Evolutionary conservation across 768 basidiomycete species (phyloP).

Genomic region (Mycena kentingensis): DNA sequence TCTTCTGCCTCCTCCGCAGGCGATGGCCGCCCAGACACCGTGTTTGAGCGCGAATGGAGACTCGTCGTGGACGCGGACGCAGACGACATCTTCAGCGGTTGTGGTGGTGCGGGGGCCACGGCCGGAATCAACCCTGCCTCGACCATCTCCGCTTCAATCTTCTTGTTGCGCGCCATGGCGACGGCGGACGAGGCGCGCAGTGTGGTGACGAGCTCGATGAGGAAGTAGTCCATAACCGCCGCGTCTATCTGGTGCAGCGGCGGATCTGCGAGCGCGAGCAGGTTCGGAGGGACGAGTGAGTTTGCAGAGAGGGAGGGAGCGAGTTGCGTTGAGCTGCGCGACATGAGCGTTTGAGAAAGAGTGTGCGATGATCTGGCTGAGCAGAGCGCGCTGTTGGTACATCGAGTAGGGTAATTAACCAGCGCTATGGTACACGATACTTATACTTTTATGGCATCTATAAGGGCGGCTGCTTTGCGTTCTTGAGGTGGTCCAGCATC

Average conservation of each 20-base stretch:
- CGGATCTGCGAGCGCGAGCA: slow-evolving; percentile 66
- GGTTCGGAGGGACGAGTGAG: slow-evolving; percentile 29
- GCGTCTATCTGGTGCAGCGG: slow-evolving; percentile 62
- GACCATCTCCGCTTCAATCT: slow-evolving; percentile 76
- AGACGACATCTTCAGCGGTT: slow-evolving; percentile 41
- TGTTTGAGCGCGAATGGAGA: slow-evolving; percentile 36
- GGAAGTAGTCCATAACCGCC: slow-evolving; percentile 80
- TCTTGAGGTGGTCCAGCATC: too few species aligned
- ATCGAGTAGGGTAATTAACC: background rate
- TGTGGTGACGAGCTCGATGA: slow-evolving; percentile 77
- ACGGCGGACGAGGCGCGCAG: slow-evolving; percentile 74
- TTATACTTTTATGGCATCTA: background rate
- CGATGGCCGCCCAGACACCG: slow-evolving; percentile 33
- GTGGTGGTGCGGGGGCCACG: slow-evolving; percentile 40
- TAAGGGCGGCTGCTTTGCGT: too few species aligned
- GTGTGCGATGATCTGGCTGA: background rate
- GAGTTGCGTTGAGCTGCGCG: slow-evolving; percentile 37
- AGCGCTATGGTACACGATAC: background rate
- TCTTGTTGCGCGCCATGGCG: slow-evolving; percentile 65
- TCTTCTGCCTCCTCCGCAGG: slow-evolving; percentile 72
- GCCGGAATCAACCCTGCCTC: slow-evolving; percentile 71
- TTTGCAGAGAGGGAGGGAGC: slow-evolving; percentile 27
- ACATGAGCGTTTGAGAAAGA: slow-evolving; percentile 6
- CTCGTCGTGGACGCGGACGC: slow-evolving; percentile 49
- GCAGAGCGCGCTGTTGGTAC: too few species aligned